Conservation (phyloP, 495 filamentous ascomycete genomes). For the Penicillium cataractarum region DNA sequence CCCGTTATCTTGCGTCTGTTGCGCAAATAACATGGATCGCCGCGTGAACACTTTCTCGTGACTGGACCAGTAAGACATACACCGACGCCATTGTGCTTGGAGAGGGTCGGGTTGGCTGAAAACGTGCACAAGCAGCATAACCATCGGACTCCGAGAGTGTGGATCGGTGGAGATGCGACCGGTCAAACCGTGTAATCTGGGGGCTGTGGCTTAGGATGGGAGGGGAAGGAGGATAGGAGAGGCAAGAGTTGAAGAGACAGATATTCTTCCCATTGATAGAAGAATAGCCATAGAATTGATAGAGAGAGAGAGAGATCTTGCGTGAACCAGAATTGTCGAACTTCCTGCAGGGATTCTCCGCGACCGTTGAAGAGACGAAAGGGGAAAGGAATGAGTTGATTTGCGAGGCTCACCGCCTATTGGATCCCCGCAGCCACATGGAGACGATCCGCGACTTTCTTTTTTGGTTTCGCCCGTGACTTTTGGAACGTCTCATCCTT, state of each 20-base stretch:
- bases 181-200: neutral
- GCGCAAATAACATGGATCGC: constrained; percentile 3
- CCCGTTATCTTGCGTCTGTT: constrained; percentile 10
- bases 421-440: constrained; percentile 3
- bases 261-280: no score
- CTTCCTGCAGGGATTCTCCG: neutral
- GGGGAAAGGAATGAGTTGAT: neutral
- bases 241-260: no score
- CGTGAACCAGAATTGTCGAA: neutral
- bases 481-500: neutral
- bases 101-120: neutral
- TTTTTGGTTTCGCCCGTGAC: neutral
- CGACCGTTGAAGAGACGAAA: neutral
- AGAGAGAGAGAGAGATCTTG: neutral
- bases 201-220: neutral
- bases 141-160: constrained; percentile 11
- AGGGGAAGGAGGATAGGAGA: neutral
- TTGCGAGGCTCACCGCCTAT: constrained; percentile 1
- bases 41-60: constrained; percentile 1
- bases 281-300: no score
- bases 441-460: neutral
- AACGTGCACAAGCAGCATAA: no score
- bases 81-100: constrained; percentile 11
- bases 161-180: neutral
- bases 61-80: constrained; percentile 5